A percentile compares a stretch with the other conserved stretches of the same genome.
Conservation (phyloP, 2,329 filamentous ascomycete species). For the Nigrospora sphaerica region DNA sequence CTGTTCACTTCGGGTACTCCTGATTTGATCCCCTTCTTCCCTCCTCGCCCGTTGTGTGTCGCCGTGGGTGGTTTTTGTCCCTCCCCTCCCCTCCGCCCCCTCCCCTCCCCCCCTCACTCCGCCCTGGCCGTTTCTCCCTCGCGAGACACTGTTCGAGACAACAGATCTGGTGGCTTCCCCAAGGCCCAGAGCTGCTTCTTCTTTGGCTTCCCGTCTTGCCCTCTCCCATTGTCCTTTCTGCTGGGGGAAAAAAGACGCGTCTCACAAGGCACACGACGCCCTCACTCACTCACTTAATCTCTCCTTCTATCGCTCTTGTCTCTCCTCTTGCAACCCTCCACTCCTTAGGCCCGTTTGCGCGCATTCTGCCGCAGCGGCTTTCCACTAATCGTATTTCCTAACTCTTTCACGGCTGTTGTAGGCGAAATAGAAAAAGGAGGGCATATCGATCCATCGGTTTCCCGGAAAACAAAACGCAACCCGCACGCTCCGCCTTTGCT, state of each 20-base stretch:
- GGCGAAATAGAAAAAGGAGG: too few relatives aligned
- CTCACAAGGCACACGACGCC: background rate
- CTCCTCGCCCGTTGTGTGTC: background rate
- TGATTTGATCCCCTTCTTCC: too few relatives aligned
- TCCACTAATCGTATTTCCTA: too few relatives aligned
- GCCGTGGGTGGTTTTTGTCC: background rate
- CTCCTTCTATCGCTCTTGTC: slow-evolving; percentile 4
- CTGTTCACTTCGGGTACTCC: too few relatives aligned
- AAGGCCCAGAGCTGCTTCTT: background rate
- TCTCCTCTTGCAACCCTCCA: background rate
- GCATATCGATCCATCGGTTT: too few relatives aligned
- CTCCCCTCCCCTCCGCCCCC: slow-evolving; percentile 7
- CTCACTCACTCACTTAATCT: slow-evolving; percentile 10
- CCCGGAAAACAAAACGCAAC: too few relatives aligned
- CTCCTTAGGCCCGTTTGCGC: background rate
- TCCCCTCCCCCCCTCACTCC: slow-evolving; percentile 10
- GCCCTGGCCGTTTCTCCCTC: slow-evolving; percentile 11
- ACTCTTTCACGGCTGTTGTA: too few relatives aligned
- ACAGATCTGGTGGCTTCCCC: background rate
- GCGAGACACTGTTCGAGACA: slow-evolving; percentile 14
- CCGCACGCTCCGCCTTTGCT: too few relatives aligned
- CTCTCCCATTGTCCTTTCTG: slow-evolving; percentile 5
- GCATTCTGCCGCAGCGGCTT: background rate
- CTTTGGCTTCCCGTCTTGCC: slow-evolving; percentile 6
- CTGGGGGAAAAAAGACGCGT: slow-evolving; percentile 4